A percentile compares a stretch with the other conserved stretches of the same genome.
Conservation (phyloP, 306 rosid genomes). For the Cercis canadensis region DNA sequence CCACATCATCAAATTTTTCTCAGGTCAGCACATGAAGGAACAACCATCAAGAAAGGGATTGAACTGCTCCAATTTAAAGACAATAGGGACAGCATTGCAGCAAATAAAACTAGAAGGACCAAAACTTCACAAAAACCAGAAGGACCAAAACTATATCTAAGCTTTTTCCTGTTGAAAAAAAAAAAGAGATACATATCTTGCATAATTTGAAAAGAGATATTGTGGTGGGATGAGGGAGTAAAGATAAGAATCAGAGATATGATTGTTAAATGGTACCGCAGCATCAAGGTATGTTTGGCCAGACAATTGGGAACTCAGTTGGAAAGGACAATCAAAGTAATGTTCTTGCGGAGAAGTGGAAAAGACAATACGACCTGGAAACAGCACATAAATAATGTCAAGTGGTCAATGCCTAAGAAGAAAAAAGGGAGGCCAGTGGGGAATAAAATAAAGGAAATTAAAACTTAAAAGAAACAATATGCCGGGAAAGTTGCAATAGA, state of each 20-base stretch:
- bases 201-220: conserved; percentile 1
- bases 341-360: conserved; percentile 94
- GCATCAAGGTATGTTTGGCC: conserved; percentile 96
- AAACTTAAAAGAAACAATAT: not conserved
- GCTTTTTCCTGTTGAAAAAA: too few relatives aligned
- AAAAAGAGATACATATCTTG: not conserved
- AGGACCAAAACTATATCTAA: too few relatives aligned
- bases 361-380: conserved; percentile 65
- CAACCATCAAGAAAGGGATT: too few relatives aligned
- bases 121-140: too few relatives aligned
- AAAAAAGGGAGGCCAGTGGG: not conserved
- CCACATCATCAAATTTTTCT: too few relatives aligned
- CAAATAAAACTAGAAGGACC: too few relatives aligned
- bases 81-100: too few relatives aligned
- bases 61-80: too few relatives aligned
- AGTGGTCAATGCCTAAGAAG: conserved; percentile 13
- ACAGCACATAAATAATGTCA: conserved; percentile 21
- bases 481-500: not conserved
- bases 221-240: not conserved
- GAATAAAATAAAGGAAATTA: not conserved
- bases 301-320: conserved; percentile 77
- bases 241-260: conserved; percentile 2
- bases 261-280: conserved; percentile 49
- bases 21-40: too few relatives aligned
- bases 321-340: conserved; percentile 91